phyloP scores from a whole-genome alignment of 345 rosid species.

The Rubroshorea leprosula region DNA sequence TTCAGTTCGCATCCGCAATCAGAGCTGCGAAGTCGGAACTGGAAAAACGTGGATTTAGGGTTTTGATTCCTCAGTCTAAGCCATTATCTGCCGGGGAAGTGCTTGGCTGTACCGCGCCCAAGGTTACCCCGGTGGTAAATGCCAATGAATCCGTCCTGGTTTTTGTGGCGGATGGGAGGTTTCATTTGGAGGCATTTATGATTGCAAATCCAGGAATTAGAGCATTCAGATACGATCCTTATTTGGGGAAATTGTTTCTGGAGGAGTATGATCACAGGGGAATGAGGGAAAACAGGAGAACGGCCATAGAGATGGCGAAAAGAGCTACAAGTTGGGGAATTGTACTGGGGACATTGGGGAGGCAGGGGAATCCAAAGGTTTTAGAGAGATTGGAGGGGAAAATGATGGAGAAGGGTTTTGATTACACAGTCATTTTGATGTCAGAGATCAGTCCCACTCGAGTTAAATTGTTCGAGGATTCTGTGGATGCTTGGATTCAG shows the following conservation, averaged over 20 bases:
- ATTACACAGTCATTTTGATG: conserved; percentile 62
- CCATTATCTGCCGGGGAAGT: conserved; percentile 90
- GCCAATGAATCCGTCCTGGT: conserved; percentile 39
- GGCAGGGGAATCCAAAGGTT: conserved; percentile 88
- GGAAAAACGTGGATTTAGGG: conserved; percentile 55
- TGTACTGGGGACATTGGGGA: conserved; percentile 86
- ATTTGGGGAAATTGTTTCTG: conserved; percentile 62
- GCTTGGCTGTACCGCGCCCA: conserved; percentile 82
- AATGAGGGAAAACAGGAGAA: conserved; percentile 71
- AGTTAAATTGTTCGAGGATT: conserved; percentile 74
- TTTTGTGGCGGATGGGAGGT: conserved; percentile 90
- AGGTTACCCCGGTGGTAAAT: conserved; percentile 20
- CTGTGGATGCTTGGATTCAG: conserved; percentile 92
- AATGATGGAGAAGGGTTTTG: conserved; percentile 61
- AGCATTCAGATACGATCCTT: conserved; percentile 80
- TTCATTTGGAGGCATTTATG: conserved; percentile 88
- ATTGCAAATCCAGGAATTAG: conserved; percentile 73
- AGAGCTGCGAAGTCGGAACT: conserved; percentile 74
- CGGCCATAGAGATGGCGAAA: conserved; percentile 45
- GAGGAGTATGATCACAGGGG: conserved; percentile 95
- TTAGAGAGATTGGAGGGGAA: conserved; percentile 71
- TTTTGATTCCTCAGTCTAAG: conserved; percentile 82
- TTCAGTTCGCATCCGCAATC: conserved; percentile 83
- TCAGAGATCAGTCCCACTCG: conserved; percentile 74
- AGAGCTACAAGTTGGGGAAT: conserved; percentile 62